Evolutionary conservation across 2,329 filamentous ascomycete species (phyloP), one percentile per base, ranked within the genome.

Genomic region (Fusarium napiforme): DNA sequence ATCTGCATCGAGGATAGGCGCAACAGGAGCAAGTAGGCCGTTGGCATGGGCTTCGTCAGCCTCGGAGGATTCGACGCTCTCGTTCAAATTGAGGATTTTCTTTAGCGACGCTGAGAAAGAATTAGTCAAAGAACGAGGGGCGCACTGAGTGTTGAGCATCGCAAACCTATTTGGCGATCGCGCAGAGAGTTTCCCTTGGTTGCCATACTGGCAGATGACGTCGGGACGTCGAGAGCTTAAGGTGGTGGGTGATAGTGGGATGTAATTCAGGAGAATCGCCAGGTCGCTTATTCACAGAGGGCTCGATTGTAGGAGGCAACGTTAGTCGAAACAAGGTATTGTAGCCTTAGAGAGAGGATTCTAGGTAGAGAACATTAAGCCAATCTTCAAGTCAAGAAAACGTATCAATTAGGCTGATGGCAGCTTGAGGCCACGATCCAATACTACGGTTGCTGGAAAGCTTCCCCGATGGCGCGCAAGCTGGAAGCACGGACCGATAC

Each of bases 71-170:
- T 89, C 79, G 84, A 88, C 70, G 84, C 90, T 88, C 79, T 96
- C 92, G 84, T 99, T 99, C 75, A 99, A 87, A 82, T 98, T 98
- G 75, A 99, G 90, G 79, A 99, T 95, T 84, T 94, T 96, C 86
- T 97, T 95, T 79, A 99, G 94, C 23, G 96, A 96, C 56, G 93
- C 95, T 97, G 74, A 43, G 55, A 16, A 16, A 36, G 10, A 18
- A 46, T 78, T 30, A 78, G 60, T 37, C 37, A 11, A 55, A 30
- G 18, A 36, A n/a, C 9, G 18, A 53, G 26, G 5, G 36, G 34
- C 23, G 46, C 37, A 40, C 67, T 9, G 9, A 14, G 45, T 6
- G 5, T 19, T 19, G 26, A 23, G 9, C 19, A 11, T 16, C 15
- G 61, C 67, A 32, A 79, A 86, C 85, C 81, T 78, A 87, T 86